Percentiles rank a stretch among this genome's conserved stretches.
Evolutionary conservation across 495 filamentous ascomycete species (phyloP).

Genomic region (Penicillium tannophilum): DNA sequence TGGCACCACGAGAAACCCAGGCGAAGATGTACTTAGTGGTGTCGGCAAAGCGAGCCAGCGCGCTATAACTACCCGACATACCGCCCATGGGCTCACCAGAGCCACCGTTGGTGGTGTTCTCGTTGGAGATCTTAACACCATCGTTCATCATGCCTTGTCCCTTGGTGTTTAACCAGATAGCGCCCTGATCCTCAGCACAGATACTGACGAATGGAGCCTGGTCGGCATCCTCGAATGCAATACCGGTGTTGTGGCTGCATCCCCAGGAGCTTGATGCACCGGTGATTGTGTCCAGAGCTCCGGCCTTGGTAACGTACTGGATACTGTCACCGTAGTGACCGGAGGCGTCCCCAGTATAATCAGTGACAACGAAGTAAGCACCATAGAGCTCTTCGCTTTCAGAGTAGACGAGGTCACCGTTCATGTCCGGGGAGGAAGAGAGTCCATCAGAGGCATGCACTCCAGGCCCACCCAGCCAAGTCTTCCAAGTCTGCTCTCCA

Average conservation of each 20-base stretch:
- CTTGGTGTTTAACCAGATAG: slow-evolving; percentile 60
- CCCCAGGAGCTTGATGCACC: slow-evolving; percentile 54
- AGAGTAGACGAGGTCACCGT: slow-evolving; percentile 58
- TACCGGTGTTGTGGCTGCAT: slow-evolving; percentile 62
- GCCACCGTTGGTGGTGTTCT: slow-evolving; percentile 56
- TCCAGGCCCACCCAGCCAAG: slow-evolving; percentile 51
- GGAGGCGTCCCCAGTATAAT: slow-evolving; percentile 49
- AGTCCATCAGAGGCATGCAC: slow-evolving; percentile 46
- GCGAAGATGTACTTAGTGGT: slow-evolving; percentile 51
- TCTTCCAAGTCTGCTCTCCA: slow-evolving; percentile 52
- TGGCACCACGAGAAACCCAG: slow-evolving; percentile 55
- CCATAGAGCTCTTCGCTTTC: slow-evolving; percentile 51
- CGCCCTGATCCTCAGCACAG: slow-evolving; percentile 58
- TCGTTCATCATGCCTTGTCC: slow-evolving; percentile 48
- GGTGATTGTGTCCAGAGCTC: slow-evolving; percentile 42
- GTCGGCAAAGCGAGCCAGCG: slow-evolving; percentile 47
- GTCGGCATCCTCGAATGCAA: slow-evolving; percentile 56
- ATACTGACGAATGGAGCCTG: slow-evolving; percentile 53
- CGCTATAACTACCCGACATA: slow-evolving; percentile 56
- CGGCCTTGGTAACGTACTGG: slow-evolving; percentile 49
- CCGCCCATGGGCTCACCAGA: slow-evolving; percentile 58
- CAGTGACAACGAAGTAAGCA: slow-evolving; percentile 58
- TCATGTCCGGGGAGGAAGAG: slow-evolving; percentile 51
- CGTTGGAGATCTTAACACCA: slow-evolving; percentile 57
- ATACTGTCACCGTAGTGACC: slow-evolving; percentile 59